Evolutionary conservation across 164 flowering plant genomes (phyloP).

Genomic region (Euptelea pleiosperma): DNA sequence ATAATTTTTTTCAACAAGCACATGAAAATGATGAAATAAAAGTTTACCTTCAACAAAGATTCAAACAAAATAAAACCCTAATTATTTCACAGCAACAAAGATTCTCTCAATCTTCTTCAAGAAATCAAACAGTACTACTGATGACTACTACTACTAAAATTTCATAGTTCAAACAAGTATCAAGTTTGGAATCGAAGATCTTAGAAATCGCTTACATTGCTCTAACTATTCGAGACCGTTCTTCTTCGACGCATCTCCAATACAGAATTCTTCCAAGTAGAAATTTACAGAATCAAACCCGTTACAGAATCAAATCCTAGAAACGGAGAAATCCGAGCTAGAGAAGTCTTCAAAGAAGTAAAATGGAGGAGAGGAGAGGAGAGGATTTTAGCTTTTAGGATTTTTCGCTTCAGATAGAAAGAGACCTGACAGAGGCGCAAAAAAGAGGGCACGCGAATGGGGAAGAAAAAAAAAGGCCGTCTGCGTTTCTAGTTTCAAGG

Average conservation of each 20-base stretch:
- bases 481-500: slow-evolving; percentile 10
- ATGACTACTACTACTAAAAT: too few relatives aligned
- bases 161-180: too few relatives aligned
- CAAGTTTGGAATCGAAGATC: too few relatives aligned
- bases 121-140: not conserved
- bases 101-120: too few relatives aligned
- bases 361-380: slow-evolving; percentile 2
- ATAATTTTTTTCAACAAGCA: too few relatives aligned
- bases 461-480: slow-evolving; percentile 4
- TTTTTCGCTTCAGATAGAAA: not conserved
- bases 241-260: slow-evolving; percentile 27
- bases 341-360: not conserved
- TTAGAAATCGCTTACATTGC: slow-evolving; percentile 11
- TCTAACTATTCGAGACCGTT: slow-evolving; percentile 9
- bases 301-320: too few relatives aligned
- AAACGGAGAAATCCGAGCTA: slow-evolving; percentile 9
- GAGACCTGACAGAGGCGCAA: slow-evolving; percentile 33
- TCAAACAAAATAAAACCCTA: too few relatives aligned
- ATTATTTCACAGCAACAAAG: too few relatives aligned
- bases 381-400: not conserved
- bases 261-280: not conserved
- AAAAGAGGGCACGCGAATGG: slow-evolving; percentile 53
- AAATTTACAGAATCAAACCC: too few relatives aligned
- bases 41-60: too few relatives aligned
- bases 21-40: too few relatives aligned